Base-by-base conservation (phyloP, 2,329 filamentous ascomycete species). In the Diaporthe sp. region DNA sequence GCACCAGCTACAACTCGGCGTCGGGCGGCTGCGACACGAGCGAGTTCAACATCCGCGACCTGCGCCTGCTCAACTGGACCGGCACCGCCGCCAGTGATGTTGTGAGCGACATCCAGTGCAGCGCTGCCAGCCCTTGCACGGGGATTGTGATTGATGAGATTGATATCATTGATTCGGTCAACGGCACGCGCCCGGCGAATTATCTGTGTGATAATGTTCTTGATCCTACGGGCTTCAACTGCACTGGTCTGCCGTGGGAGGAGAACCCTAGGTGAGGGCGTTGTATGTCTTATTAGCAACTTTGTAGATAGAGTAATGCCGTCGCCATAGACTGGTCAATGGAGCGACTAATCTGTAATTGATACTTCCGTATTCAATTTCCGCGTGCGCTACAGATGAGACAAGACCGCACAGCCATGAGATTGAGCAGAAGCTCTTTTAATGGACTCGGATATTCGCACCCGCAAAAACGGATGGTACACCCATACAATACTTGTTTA, bases 11-110 rank as follows among this genome's bases (percentile, higher is more conserved):
- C 72, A 76, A 76, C 45, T 73, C 60, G 40, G 76, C 74, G 1
- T 72, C 50, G 9, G 76, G 76, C 58, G 74, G 75, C 30, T 79
- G 77, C 74, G 74, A 79, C 74, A 78, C 76, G 54, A 78, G 76
- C 52, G 22, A 69, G 71, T 79, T 79, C 57, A 75, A 77, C 58
- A 67, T 79, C 54, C 69, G 74, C 64, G 71, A 79, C 72, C 33
- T 79, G 15, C 68, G 54, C 19, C 28, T 77, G 40, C 47, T 72
- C 42, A 71, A 75, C 74, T 77, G 74, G 60, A 45, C 70, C 7
- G 77, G 78, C 40, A 77, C 74, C 33, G 69, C 72, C 40, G 72
- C 58, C 58, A 74, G 71, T 25, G 74, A 76, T 13, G 74, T 76
- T 22, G 67, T 76, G 15, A 50, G 52, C 3, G 74, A 76, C 52